Conservation (phyloP, 257 asterid species). For the Craterostigma plantagineum region DNA sequence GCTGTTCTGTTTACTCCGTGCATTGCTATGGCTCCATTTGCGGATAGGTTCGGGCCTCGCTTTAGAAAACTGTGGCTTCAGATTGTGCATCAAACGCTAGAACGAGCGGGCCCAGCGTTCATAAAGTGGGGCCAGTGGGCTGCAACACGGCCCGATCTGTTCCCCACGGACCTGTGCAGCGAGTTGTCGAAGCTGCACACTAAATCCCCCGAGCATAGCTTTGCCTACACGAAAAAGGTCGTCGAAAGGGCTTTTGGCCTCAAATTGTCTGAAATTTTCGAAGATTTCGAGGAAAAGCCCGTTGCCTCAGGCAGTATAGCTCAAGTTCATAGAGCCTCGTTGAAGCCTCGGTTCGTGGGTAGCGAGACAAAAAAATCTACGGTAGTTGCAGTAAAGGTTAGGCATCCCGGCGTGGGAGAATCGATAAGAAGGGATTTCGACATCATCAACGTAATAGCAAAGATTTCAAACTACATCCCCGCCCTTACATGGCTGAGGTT, state of each 20-base stretch:
- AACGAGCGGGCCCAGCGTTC: constrained; percentile 92
- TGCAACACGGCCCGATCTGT: constrained; percentile 91
- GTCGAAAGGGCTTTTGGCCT: constrained; percentile 72
- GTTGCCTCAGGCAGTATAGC: constrained; percentile 93
- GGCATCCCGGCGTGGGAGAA: constrained; percentile 90
- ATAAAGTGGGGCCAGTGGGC: constrained; percentile 99
- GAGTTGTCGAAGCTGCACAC: constrained; percentile 89
- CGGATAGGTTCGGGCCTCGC: constrained; percentile 54
- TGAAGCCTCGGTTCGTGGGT: constrained; percentile 38
- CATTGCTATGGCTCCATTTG: constrained; percentile 85
- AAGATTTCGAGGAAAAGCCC: constrained; percentile 62
- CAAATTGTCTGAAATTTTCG: constrained; percentile 49
- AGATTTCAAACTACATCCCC: constrained; percentile 46
- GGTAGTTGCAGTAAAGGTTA: constrained; percentile 73
- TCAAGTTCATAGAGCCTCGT: constrained; percentile 69
- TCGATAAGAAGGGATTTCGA: constrained; percentile 73
- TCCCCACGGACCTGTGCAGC: constrained; percentile 62
- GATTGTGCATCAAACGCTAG: constrained; percentile 65
- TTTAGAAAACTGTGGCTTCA: constrained; percentile 75
- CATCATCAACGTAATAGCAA: constrained; percentile 55
- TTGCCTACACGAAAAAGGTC: constrained; percentile 48
- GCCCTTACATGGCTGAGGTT: constrained; percentile 68
- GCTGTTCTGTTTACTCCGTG: constrained; percentile 66
- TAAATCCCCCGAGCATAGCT: constrained; percentile 86
- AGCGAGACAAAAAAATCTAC: constrained; percentile 42